These are phyloP conservation scores for Draba incana DNA, from an alignment of 345 rosid genomes.

Conservation along the genomic window DNA sequence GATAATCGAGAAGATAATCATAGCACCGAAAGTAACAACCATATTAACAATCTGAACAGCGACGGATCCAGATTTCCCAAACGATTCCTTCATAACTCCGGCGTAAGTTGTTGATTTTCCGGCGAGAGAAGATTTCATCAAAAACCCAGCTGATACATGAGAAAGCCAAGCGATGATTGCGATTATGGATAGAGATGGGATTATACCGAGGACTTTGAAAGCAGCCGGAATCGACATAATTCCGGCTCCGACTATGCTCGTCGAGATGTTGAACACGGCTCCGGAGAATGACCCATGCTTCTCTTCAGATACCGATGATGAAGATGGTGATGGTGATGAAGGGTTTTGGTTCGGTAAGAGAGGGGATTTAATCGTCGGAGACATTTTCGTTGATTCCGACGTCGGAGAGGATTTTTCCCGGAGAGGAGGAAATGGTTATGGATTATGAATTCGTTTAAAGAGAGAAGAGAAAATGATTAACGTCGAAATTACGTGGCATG, in stretches of 20 bases:
- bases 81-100: conserved; percentile 83
- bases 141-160: conserved; percentile 67
- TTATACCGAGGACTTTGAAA: conserved; percentile 70
- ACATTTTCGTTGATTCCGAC: conserved; percentile 39
- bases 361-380: conserved; percentile 50
- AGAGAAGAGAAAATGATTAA: neutral
- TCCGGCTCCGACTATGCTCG: conserved; percentile 84
- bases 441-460: neutral
- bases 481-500: conserved; percentile 14
- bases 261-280: conserved; percentile 88
- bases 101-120: conserved; percentile 69
- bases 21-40: conserved; percentile 78
- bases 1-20: conserved; percentile 72
- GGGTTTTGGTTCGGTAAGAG: conserved; percentile 53
- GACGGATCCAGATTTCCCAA: conserved; percentile 64
- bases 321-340: conserved; percentile 10
- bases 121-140: conserved; percentile 65
- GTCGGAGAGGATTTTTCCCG: conserved; percentile 15
- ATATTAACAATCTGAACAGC: conserved; percentile 63
- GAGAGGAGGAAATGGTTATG: neutral
- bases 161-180: conserved; percentile 66
- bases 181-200: conserved; percentile 73
- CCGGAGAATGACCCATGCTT: conserved; percentile 61
- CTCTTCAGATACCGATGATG: conserved; percentile 4
- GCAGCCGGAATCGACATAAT: conserved; percentile 95